Evolutionary conservation across 352 stramenopile species (phyloP), one percentile per base, ranked within the genome.

Genomic region (Pythium phragmiticola): DNA sequence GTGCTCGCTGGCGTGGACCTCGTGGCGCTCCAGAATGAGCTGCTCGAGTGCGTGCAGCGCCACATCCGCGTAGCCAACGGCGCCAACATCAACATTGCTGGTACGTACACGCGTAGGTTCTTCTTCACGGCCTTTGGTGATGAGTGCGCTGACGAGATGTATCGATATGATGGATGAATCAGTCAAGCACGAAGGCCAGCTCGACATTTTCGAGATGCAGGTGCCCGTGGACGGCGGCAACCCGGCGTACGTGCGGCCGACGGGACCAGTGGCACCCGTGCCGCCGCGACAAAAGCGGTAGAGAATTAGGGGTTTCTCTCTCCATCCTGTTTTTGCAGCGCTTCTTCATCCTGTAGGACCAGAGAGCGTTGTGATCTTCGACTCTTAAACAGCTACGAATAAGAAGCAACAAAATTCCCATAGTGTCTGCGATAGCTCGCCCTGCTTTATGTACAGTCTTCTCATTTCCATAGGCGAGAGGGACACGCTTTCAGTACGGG

Each of bases 191-290:
- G 87, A 96, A 71, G 86, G 86, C 2, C 78, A 86, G 30, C 72
- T 96, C 63, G 87, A 96, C 60, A 95, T 96, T 54, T 96, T 96
- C 58, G 87, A 96, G 72, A 96, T 96, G 87, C 87, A 96, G 55
- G 87, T 96, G 61, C 87, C 87, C 0, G 87, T 96, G 60, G 80
- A 92, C 57, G 75, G 74, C 53, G 74, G 75, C 36, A 82, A 73
- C 56, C 66, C 66, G 46, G 60, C 46, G 41, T 73, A 73, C 57
- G 60, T 68, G 19, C 42, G 45, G 34, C 66, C 66, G 7, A 66
- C 56, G 21, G 33, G 48, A 26, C 51, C 41, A 2, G 34, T 42
- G 17, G 14, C 56, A 26, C n/a, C 55, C 4, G 49, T 60, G 16
- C 48, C 65, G 36, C 60, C 59, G 41, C 43, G 59, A 65, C 66